phyloP scores from a whole-genome alignment of 148 eudicot genomes.

The Nyssa sinensis region DNA sequence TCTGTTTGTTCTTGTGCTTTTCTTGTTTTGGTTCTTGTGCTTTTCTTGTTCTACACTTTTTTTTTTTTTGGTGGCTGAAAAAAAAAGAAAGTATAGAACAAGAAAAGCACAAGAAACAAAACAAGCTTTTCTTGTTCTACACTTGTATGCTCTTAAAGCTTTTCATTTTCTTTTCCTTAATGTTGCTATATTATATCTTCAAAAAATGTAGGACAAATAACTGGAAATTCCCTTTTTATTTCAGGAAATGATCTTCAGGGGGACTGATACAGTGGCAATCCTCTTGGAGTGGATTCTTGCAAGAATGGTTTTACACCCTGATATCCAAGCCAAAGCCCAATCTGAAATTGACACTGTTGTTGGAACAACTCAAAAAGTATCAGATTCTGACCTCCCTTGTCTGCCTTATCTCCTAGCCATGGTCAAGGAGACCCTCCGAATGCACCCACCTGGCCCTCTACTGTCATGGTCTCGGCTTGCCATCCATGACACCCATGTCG shows the following conservation, averaged over 20 bases:
- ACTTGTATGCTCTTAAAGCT: not conserved
- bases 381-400: conserved; percentile 64
- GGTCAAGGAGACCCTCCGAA: conserved; percentile 74
- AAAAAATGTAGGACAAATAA: too few relatives aligned
- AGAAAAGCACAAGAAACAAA: too few relatives aligned
- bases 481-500: conserved; percentile 74
- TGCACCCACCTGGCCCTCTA: conserved; percentile 96
- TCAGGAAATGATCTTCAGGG: conserved; percentile 95
- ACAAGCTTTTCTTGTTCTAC: not conserved
- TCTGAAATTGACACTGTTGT: conserved; percentile 55
- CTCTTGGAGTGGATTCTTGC: conserved; percentile 87
- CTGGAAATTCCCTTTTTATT: not conserved
- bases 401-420: conserved; percentile 79
- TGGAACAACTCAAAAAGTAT: conserved; percentile 33
- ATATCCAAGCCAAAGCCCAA: conserved; percentile 85
- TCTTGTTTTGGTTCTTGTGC: too few relatives aligned
- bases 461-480: conserved; percentile 96
- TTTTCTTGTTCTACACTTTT: too few relatives aligned
- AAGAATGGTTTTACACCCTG: conserved; percentile 88
- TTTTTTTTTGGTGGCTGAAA: too few relatives aligned
- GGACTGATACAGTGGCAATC: conserved; percentile 91
- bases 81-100: too few relatives aligned
- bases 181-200: too few relatives aligned
- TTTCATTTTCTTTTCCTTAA: too few relatives aligned
- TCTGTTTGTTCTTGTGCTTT: too few relatives aligned